Base-by-base conservation (phyloP, 2,329 filamentous ascomycete species). In the Talaromyces sp. region DNA sequence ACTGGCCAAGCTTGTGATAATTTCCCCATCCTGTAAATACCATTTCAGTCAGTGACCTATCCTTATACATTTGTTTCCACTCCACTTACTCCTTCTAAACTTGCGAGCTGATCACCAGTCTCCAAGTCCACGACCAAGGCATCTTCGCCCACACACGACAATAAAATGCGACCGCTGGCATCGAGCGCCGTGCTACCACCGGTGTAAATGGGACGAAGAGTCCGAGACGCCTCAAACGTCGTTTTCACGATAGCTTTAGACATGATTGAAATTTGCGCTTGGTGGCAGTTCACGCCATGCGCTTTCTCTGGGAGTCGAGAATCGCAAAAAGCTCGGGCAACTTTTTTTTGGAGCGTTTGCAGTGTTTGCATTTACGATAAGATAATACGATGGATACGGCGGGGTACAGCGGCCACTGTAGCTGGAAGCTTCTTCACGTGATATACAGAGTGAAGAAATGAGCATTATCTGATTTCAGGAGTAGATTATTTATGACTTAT, bases 181-280 rank as follows among this genome's bases (percentile, higher is more conserved):
- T 93, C 91, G 56, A 97, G 82, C 27, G 90, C 86, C 54, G 96
- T 86, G 60, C 89, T 88, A 39, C 94, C 94, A 49, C 94, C 94
- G 2, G 93, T 96, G 70, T 94, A 97, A 45, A 97, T 93, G 17
- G 94, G 94, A 65, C 91, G 89, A 51, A 99, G 89, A 43, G 91
- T 89, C 66, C 88, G 86, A 60, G 83, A 83, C 53, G 88, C 84
- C 68, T 95, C 90, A 72, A 97, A 99, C 3, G 93, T 96, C 52
- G 91, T 97, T 80, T 91, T 95, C 64, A 81, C 73, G 36, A 77
- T 77, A 56, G 81, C 74, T 71, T 82, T 81, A 66, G 82, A 82
- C 63, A 75, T 75, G 46, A 58, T 61, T 42, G 41, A 36, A 9
- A 39, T 29, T 39, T 49, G 37, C 36, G 54, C 47, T 49, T 52